Base-by-base conservation (phyloP, 2,329 filamentous ascomycete genomes). In the Boeremia exigua region DNA sequence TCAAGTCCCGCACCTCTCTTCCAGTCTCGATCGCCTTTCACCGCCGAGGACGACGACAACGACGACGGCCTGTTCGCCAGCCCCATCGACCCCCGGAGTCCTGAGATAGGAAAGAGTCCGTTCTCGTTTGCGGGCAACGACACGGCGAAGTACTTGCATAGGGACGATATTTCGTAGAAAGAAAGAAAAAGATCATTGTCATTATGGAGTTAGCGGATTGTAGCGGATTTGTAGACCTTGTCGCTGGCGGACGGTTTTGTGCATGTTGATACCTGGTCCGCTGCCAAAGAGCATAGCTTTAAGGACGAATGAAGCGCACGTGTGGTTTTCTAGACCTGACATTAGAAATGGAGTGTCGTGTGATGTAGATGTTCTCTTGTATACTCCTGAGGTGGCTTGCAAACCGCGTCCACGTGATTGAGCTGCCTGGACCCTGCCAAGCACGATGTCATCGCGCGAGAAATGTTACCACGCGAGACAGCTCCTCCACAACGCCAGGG, bases 51-150 rank as follows among this genome's bases (percentile, higher is more conserved):
- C 9, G 77, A 80, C 6, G 85, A 88, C 36, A 84, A 83, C 0
- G 89, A 92, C 62, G 92, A 96, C 55, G 93, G 90, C 36, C 81
- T 96, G 2, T 97, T 97, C 70, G 92, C 92, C 0, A 83, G 96
- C 48, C 92, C 91, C 1, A 86, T 96, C 78, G 94, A 90, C 68
- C 92, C 92, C 1, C 82, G 92, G 46, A 93, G 90, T 67, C 92
- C 92, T 0, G 92, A 96, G 64, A 92, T 95, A 81, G 86, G 87
- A 48, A 90, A 87, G 65, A 93, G 90, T 69, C 92, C 92, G 0
- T 97, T 96, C 70, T 85, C 83, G 3, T 85, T 88, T 71, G 71
- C 66, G 6, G 67, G 63, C 9, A 70, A 62, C 39, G 74, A 76
- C 17, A 74, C 71, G 17, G 62, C 67, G 1, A 74, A 70, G 57